Evolutionary conservation across 2,329 filamentous ascomycete species (phyloP), one percentile per base, ranked within the genome.

Genomic region (Exophiala bonariae): DNA sequence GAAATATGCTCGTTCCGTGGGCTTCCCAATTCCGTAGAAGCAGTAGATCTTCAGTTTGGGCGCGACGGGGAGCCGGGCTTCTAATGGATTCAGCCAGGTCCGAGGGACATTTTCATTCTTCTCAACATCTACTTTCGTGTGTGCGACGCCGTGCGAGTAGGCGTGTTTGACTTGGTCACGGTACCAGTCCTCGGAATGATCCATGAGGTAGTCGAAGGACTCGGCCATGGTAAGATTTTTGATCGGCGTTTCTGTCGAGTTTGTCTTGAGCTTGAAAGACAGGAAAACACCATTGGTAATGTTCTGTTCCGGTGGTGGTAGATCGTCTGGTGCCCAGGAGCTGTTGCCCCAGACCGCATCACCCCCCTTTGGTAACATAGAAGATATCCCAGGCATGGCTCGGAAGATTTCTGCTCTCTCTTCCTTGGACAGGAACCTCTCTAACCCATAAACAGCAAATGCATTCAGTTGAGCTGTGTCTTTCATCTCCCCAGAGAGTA

Each of bases 1-100:
- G 66, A 87, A 99, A 66, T 97, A 99, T 13, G 85, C 84, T 46
- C 92, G 82, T 68, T 99, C 92, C 0, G 92, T 97, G 3, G 88
- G 86, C 66, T 97, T 99, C 31, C 92, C 92, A 3, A 96, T 83
- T 57, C 78, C 93, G 64, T 99, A 97, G 73, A 99, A 97, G 71
- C 93, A 97, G 70, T 91, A 97, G 10, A 99, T 89, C 66, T 96
- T 96, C 62, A 99, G 74, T 61, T 82, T 88, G 0, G 93, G 92
- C 1, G 93, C 92, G 16, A 89, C 76, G 0, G 93, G 93, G 0
- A 97, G 76, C 2, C 92, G 81, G 0, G 89, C 87, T 66, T 97
- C 92, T n/a, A 97, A 80, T 0, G 93, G 93, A 63, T 99, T 99
- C 52, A 96, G 82, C 93, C 93, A 99, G 64, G 95, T 99, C 40